Percentiles rank a stretch among this genome's conserved stretches.
These are phyloP conservation scores for Arachnomyces sp. DNA, from an alignment of 2,329 filamentous ascomycete species.

Conservation along the genomic window DNA sequence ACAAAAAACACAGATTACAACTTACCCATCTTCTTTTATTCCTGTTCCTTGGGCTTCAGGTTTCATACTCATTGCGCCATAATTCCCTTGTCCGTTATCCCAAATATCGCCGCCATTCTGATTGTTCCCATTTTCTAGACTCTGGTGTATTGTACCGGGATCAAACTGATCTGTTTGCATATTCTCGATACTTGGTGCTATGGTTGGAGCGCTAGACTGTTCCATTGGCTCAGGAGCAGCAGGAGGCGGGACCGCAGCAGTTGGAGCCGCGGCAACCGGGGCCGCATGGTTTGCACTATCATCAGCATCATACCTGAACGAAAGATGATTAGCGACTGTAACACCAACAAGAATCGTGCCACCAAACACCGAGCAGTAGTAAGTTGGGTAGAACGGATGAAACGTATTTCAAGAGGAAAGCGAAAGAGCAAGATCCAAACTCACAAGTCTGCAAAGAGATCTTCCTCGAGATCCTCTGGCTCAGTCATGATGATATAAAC, in stretches of 20 bases:
- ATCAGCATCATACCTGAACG: conserved; percentile 59
- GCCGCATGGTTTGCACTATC: conserved; percentile 39
- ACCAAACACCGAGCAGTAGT: no score
- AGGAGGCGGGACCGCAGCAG: conserved; percentile 25
- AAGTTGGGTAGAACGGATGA: no score
- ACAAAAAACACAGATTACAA: conserved; percentile 27
- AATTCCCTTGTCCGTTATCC: conserved; percentile 18
- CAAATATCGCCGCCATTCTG: conserved; percentile 21
- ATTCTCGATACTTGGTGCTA: conserved; percentile 25
- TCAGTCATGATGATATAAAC: conserved; percentile 60
- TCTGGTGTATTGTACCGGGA: conserved; percentile 16
- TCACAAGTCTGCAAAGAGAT: conserved; percentile 93
- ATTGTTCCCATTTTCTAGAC: conserved; percentile 17
- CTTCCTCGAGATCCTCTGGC: conserved; percentile 76
- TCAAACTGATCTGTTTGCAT: conserved; percentile 22
- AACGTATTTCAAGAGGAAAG: conserved; percentile 9
- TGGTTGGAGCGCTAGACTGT: conserved; percentile 17
- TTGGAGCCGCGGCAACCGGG: conserved; percentile 30
- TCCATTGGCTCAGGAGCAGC: conserved; percentile 14
- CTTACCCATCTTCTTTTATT: conserved; percentile 92
- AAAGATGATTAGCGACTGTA: conserved; percentile 7
- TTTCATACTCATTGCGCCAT: conserved; percentile 20
- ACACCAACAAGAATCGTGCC: no score
- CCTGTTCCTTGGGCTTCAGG: conserved; percentile 33
- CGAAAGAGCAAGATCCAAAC: conserved; percentile 30